Evolutionary conservation across 2,329 filamentous ascomycete genomes (phyloP), one percentile per base, ranked within the genome.

Genomic region (Pyricularia pennisetigena): DNA sequence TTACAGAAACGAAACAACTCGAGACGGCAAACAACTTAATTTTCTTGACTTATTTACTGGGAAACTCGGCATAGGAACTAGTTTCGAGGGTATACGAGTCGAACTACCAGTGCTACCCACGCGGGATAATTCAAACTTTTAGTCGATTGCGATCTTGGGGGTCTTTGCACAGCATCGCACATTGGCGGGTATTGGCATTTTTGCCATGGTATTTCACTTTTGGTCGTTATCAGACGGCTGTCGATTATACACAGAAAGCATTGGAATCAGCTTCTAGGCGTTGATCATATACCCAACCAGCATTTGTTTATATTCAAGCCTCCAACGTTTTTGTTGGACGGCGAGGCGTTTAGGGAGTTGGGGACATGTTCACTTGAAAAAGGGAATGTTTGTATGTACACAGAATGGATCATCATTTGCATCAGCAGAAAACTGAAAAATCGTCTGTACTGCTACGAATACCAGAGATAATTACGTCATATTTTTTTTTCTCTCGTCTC

Each of bases 281-380:
- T 65, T 24, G 64, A 65, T 24, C 3, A 65, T 30, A 65, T 65
- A 65, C 64, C 32, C 64, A 64, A 32, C 16, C 23, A 32, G 62
- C 62, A 32, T 64, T 64, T 28, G 16, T 16, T 64, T 32, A 16
- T 64, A 20, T n/a, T 64, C 16, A 29, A 65, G 14, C 26, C 28
- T 30, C 16, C 20, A 32, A 29, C 26, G 30, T 41, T 32, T 32
- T 65, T 30, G 63, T 4, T 20, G 29, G 9, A 24, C 30, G 29
- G 30, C 23, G 41, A 61, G 57, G 57, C 23, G 57, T 61, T 61
- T 61, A 54, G 5, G 41, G 41, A n/a, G 41, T 54, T 54, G 16
- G 41, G 41, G 5, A 54, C 16, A 54, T 61, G 8, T 61, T 28
- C 23, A 24, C 24, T 24, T 61, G 57, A 23, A 8, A 24, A 26